Percentiles rank a stretch among this genome's conserved stretches.
Evolutionary conservation across 805 yeast genomes (phyloP).

Genomic region (Schwanniomyces sp.): DNA sequence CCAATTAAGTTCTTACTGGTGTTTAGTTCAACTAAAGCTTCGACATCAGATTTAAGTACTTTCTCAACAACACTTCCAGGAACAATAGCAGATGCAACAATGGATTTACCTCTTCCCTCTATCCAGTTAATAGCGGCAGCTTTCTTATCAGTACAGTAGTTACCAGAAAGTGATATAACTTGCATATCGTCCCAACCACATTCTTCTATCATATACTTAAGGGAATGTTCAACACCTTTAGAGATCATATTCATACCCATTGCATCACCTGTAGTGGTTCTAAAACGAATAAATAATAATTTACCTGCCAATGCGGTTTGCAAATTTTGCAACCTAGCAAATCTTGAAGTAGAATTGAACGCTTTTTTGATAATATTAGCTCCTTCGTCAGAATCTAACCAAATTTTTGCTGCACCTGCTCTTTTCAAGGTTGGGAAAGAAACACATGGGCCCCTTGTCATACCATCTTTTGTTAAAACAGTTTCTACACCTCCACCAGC

Average conservation of each 20-base stretch:
- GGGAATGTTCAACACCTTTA: conserved; percentile 90
- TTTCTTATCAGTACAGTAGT: conserved; percentile 96
- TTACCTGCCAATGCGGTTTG: conserved; percentile 96
- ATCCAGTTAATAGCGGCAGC: conserved; percentile 99
- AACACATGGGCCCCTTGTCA: conserved; percentile 99
- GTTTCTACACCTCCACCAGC: conserved; percentile 96
- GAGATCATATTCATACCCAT: conserved; percentile 99
- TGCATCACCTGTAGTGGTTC: conserved; percentile 99
- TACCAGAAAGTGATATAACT: conserved; percentile 90
- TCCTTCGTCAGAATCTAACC: conserved; percentile 97
- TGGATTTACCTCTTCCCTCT: conserved; percentile 98
- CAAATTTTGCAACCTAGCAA: conserved; percentile 89
- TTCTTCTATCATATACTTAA: conserved; percentile 80
- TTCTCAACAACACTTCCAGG: conserved; percentile 78
- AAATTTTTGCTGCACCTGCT: conserved; percentile 92
- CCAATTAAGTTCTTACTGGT: conserved; percentile 89
- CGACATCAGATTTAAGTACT: conserved; percentile 89
- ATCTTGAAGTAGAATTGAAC: conserved; percentile 94
- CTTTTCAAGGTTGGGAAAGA: conserved; percentile 77
- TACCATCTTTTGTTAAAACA: conserved; percentile 91
- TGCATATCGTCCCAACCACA: conserved; percentile 95
- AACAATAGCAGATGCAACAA: conserved; percentile 92
- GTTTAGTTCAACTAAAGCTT: conserved; percentile 87
- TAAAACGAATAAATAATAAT: conserved; percentile 82
- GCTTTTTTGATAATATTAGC: conserved; percentile 78